Evolutionary conservation across 2,329 filamentous ascomycete species (phyloP).

Genomic region (Ophiostoma populinum): DNA sequence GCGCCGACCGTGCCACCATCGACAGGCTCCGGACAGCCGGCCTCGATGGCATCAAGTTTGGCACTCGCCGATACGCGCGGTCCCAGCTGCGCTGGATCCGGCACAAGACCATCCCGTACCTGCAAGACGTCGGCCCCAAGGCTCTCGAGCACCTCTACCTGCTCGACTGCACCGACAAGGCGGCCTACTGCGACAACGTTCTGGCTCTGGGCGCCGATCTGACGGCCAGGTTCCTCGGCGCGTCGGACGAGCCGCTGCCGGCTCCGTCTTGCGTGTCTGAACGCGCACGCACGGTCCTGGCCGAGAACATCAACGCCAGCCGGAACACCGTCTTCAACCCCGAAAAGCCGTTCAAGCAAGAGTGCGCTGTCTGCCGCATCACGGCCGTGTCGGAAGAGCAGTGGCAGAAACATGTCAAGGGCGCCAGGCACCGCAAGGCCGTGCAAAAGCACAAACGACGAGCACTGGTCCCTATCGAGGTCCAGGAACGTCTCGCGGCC

Average conservation of each 20-base stretch:
- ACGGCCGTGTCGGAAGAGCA: slow-evolving; percentile 38
- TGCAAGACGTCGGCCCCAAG: slow-evolving; percentile 35
- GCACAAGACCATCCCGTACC: slow-evolving; percentile 57
- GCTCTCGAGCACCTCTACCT: slow-evolving; percentile 50
- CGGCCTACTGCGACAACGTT: slow-evolving; percentile 45
- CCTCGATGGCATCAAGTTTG: slow-evolving; percentile 61
- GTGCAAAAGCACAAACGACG: slow-evolving; percentile 15
- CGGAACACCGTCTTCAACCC: slow-evolving; percentile 19
- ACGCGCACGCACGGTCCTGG: slow-evolving; percentile 37
- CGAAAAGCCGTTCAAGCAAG: slow-evolving; percentile 31
- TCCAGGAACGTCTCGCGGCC: neutral
- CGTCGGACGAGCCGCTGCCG: slow-evolving; percentile 27
- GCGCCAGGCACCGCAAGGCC: slow-evolving; percentile 21
- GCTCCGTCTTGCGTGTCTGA: slow-evolving; percentile 29
- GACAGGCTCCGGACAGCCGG: slow-evolving; percentile 38
- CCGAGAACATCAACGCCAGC: slow-evolving; percentile 23
- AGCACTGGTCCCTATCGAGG: slow-evolving; percentile 13
- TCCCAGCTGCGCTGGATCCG: slow-evolving; percentile 78
- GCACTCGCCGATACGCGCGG: slow-evolving; percentile 75
- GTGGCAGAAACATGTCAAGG: slow-evolving; percentile 29
- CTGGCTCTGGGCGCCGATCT: slow-evolving; percentile 45
- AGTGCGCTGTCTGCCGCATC: slow-evolving; percentile 58
- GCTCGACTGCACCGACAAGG: slow-evolving; percentile 59
- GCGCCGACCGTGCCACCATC: slow-evolving; percentile 22
- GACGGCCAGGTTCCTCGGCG: slow-evolving; percentile 43